Conservation (phyloP, 768 basidiomycete species). For the Tricholoma furcatifolium region DNA sequence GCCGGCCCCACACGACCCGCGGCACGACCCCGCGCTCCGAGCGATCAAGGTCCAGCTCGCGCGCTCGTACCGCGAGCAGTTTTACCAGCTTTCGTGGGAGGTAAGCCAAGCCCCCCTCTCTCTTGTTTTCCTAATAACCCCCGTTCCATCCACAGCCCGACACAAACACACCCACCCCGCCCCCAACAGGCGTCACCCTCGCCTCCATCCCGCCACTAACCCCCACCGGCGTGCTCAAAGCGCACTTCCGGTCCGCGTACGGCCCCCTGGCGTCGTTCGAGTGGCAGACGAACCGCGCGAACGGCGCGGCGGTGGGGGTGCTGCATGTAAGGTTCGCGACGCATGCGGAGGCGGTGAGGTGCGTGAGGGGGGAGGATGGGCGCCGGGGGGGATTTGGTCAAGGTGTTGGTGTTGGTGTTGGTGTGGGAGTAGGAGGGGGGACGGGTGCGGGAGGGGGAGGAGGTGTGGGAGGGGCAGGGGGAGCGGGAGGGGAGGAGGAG, state of each 20-base stretch:
- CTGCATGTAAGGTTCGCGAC: conserved; percentile 67
- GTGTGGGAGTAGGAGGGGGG: not conserved
- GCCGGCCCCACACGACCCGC: conserved; percentile 50
- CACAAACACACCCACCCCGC: conserved; percentile 66
- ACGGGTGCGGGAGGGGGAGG: not conserved
- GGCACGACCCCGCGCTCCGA: conserved; percentile 38
- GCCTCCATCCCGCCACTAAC: conserved; percentile 71
- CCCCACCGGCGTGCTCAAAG: conserved; percentile 60
- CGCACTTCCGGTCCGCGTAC: conserved; percentile 54
- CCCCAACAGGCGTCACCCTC: conserved; percentile 72
- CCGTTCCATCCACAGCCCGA: conserved; percentile 57
- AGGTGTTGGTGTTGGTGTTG: conserved; percentile 28
- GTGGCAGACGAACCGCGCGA: conserved; percentile 73
- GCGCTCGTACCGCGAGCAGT: conserved; percentile 27
- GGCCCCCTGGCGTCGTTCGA: conserved; percentile 70
- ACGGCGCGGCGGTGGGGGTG: conserved; percentile 83
- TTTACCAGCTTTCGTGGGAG: conserved; percentile 54
- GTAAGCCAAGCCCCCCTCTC: conserved; percentile 28
- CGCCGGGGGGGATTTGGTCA: conserved; percentile 47
- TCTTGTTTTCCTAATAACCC: conserved; percentile 3
- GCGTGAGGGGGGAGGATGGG: conserved; percentile 67
- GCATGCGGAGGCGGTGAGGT: conserved; percentile 67
- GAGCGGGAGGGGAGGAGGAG: conserved; percentile 41
- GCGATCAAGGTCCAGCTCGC: conserved; percentile 16
- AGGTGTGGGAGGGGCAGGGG: conserved; percentile 34